A percentile compares a stretch with the other conserved stretches of the same genome.
These are phyloP conservation scores for Puccinia hordei DNA, from an alignment of 1,284 basidiomycete genomes.

Conservation along the genomic window DNA sequence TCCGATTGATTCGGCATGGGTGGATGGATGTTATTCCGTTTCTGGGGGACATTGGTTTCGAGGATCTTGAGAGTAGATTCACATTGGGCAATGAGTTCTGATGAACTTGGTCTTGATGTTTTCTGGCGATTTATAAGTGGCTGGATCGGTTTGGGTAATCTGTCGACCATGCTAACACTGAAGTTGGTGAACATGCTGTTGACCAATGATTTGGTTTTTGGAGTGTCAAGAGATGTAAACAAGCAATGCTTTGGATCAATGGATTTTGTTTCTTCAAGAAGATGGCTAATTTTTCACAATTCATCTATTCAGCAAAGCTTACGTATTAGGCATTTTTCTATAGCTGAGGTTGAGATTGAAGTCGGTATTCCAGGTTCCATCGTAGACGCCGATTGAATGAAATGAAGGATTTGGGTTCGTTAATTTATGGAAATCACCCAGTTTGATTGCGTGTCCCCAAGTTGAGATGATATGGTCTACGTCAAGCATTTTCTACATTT, in stretches of 20 bases:
- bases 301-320: neutral
- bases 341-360: slow-evolving; percentile 28
- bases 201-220: neutral
- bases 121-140: slow-evolving; percentile 33
- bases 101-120: neutral
- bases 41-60: slow-evolving; percentile 22
- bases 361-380: slow-evolving; percentile 34
- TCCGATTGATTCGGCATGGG: neutral
- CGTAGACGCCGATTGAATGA: slow-evolving; percentile 22
- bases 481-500: slow-evolving; percentile 35
- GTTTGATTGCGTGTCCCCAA: slow-evolving; percentile 38
- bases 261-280: neutral
- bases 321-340: slow-evolving; percentile 39
- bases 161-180: slow-evolving; percentile 27
- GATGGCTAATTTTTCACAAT: too few species aligned
- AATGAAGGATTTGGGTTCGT: slow-evolving; percentile 32
- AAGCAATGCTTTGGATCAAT: neutral
- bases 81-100: slow-evolving; percentile 22
- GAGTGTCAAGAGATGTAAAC: neutral
- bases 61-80: slow-evolving; percentile 28
- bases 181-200: slow-evolving; percentile 44
- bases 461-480: slow-evolving; percentile 26
- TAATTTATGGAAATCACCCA: slow-evolving; percentile 29
- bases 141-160: slow-evolving; percentile 27
- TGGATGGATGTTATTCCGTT: neutral